Evolutionary conservation across 2,329 filamentous ascomycete species (phyloP), one percentile per base, ranked within the genome.

Genomic region (Cryphonectria carpinicola): DNA sequence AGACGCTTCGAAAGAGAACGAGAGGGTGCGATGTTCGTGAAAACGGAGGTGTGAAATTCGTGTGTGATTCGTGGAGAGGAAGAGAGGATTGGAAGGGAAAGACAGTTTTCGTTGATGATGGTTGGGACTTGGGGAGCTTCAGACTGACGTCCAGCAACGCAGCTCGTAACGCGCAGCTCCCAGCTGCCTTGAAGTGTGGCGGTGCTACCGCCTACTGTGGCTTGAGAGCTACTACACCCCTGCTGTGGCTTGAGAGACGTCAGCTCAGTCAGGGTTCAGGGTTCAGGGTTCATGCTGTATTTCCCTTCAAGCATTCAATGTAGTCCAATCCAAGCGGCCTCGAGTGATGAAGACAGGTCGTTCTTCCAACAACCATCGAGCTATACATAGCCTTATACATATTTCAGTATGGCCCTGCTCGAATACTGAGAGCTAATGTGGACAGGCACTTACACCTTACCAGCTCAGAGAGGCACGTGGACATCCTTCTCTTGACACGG

Each of bases 181-280:
- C 66, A 68, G 66, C 66, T 68, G 66, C 66, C 66, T 68, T 68
- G 66, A 41, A 22, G 22, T 68, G 66, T 68, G 66, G 66, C 66
- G 60, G 58, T 68, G 66, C 66, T n/a, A 25, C 39, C 37, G 19
- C 65, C 35, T 17, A 17, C 7, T 35, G 35, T 39, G 32, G 35
- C 54, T 32, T 17, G 54, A 49, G 17, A 1, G 46, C 46, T 10
- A n/a, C 46, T 49, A 7, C 17, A 49, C 22, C 46, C 37, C 37
- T 61, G n/a, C 7, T 61, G 65, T 67, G 65, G 65, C 65, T 67
- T 32, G 17, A 35, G 37, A 35, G 39, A 39, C 13, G 25, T 11
- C 5, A 7, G 35, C 14, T 10, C 19, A 14, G 3, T 4, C 6
- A 67, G 64, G 64, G 64, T 66, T 66, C 41, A 13, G 46, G 64